Evolutionary conservation across 768 basidiomycete species (phyloP), one percentile per base, ranked within the genome.

Genomic region (Auricularia cornea): DNA sequence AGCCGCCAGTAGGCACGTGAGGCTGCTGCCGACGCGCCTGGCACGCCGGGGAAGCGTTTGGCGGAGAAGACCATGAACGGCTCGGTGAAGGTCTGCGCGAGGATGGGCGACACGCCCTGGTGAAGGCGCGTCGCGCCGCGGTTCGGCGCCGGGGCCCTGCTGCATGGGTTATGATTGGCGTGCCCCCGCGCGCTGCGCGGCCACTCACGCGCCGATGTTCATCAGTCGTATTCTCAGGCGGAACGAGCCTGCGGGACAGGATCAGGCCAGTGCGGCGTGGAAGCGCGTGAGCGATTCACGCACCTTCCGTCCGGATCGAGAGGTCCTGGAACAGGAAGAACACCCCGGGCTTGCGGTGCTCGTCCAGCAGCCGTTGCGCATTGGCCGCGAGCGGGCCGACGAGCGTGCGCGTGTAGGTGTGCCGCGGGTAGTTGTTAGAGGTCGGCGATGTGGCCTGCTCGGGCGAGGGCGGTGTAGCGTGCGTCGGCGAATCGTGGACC

Each of bases 271-370:
- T 40, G 8, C 38, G 18, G 38, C 18, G 18, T 23, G 8, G 3
- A 33, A 18, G 41, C 12, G 33, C 29, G 20, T 20, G 61, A 18
- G 23, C 44, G 44, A 26, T 40, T 40, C 38, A 56, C 70, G 71
- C 74, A 88, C 91, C 92, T 83, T 98, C 95, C 23, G 92, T 95
- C 63, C 95, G 84, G 59, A 98, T 90, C 56, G 92, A 94, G 60
- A 98, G 76, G 76, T 97, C 95, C 72, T 94, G 93, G 77, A 95
- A 93, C 65, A 97, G 86, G 78, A 97, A 98, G 75, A 93, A 98
- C 66, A 97, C 88, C 6, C 94, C 95, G 60, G 84, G 81, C 66
- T 87, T 86, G 65, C 89, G 87, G 73, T 94, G 85, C 70, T 93
- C 90, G 71, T 96, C 94, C 63, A 85, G 76, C 60, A 97, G 80